A percentile compares a stretch with the other conserved stretches of the same genome.
These are phyloP conservation scores for Glebionis coronaria DNA, from an alignment of 129 eudicot genomes.

Conservation along the genomic window DNA sequence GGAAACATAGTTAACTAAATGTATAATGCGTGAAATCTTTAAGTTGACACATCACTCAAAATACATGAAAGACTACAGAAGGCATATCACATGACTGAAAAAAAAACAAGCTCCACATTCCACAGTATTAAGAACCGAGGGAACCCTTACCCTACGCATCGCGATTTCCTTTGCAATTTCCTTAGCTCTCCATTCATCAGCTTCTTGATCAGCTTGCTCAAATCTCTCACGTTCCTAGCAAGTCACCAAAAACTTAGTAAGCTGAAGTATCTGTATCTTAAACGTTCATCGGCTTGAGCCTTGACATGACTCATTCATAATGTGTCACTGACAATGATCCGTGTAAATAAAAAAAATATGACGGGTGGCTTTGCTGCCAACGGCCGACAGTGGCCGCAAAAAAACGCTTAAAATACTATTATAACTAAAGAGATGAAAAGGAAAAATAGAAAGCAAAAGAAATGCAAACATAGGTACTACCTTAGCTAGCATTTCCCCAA, in stretches of 20 bases:
- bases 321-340: too few species aligned
- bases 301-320: too few species aligned
- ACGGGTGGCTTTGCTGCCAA: too few species aligned
- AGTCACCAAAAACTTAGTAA: constrained; percentile 6
- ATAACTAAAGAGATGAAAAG: background rate
- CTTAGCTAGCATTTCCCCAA: constrained; percentile 64
- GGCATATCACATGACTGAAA: background rate
- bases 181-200: constrained; percentile 96
- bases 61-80: constrained; percentile 2
- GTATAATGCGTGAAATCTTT: background rate
- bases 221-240: constrained; percentile 65
- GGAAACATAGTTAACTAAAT: background rate
- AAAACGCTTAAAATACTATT: too few species aligned
- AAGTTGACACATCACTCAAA: constrained; percentile 7
- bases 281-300: background rate
- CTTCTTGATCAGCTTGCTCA: constrained; percentile 74
- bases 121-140: background rate
- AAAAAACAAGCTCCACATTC: background rate
- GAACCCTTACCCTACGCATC: constrained; percentile 51
- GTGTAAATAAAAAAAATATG: too few species aligned
- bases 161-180: constrained; percentile 94
- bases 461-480: constrained; percentile 28
- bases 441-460: background rate
- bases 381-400: too few species aligned
- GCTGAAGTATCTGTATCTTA: background rate